phyloP scores from a whole-genome alignment of 495 filamentous ascomycete species.

The Filosporella fistucella region DNA sequence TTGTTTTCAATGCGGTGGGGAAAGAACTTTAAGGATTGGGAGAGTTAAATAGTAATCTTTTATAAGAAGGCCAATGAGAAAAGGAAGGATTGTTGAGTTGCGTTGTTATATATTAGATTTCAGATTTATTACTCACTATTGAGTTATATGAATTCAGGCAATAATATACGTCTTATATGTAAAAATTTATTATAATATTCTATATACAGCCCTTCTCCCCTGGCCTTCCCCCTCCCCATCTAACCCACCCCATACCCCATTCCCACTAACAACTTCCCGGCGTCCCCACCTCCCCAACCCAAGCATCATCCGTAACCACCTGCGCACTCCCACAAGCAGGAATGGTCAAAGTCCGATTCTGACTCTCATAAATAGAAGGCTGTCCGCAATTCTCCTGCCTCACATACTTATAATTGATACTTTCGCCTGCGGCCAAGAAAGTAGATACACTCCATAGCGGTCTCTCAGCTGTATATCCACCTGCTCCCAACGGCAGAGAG shows the following conservation, averaged over 20 bases:
- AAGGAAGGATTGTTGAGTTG: too few species aligned
- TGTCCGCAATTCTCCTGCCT: conserved; percentile 37
- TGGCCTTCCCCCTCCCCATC: background rate
- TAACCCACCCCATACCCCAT: background rate
- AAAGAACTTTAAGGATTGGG: too few species aligned
- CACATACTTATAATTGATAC: conserved; percentile 31
- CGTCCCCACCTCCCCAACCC: conserved; percentile 26
- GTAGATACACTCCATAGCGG: conserved; percentile 32
- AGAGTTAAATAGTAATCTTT: too few species aligned
- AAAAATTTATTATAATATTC: too few species aligned
- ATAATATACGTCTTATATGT: too few species aligned
- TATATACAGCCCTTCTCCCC: background rate
- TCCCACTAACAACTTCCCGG: conserved; percentile 12
- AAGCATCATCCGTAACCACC: conserved; percentile 30
- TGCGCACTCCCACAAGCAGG: conserved; percentile 28
- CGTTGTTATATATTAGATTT: too few species aligned
- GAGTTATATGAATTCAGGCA: too few species aligned
- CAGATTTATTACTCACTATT: too few species aligned
- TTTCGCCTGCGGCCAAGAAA: conserved; percentile 25
- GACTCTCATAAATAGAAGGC: conserved; percentile 31
- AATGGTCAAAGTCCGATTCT: conserved; percentile 29
- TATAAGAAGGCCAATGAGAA: too few species aligned
- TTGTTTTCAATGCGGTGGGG: too few species aligned
- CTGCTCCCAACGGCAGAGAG: conserved; percentile 20
- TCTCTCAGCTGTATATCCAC: conserved; percentile 20